phyloP scores from a whole-genome alignment of 2,329 filamentous ascomycete species.

The Metarhizium anisopliae region DNA sequence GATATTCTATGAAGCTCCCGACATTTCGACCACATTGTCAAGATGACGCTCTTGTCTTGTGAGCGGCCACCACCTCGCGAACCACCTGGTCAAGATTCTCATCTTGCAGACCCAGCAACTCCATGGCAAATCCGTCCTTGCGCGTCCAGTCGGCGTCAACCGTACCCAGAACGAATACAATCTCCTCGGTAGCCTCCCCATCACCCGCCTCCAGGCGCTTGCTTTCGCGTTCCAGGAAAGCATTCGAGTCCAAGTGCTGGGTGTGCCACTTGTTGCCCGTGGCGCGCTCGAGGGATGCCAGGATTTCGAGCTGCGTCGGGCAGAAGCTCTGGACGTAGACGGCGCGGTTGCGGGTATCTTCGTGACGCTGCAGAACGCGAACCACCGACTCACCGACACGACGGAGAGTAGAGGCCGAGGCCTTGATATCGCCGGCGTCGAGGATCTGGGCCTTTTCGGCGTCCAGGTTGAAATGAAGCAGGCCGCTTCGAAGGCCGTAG shows the following conservation, averaged over 20 bases:
- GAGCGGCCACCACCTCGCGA: conserved; percentile 20
- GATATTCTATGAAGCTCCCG: not conserved
- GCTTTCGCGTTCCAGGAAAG: conserved; percentile 30
- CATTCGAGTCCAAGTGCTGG: conserved; percentile 25
- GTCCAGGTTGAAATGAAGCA: conserved; percentile 35
- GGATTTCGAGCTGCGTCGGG: conserved; percentile 36
- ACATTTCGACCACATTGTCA: not conserved
- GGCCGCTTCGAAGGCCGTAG: conserved; percentile 34
- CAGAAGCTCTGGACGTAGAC: conserved; percentile 38
- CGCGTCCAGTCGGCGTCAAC: conserved; percentile 40
- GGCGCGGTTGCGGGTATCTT: conserved; percentile 41
- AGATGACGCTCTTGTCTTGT: not conserved
- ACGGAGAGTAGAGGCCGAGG: conserved; percentile 39
- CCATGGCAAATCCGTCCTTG: conserved; percentile 36
- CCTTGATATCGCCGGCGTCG: conserved; percentile 40
- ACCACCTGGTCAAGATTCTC: conserved; percentile 36
- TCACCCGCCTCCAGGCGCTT: conserved; percentile 28
- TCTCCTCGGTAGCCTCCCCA: conserved; percentile 30
- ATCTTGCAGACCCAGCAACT: conserved; percentile 34
- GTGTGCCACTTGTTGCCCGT: conserved; percentile 32
- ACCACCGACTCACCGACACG: conserved; percentile 41
- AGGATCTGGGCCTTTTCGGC: conserved; percentile 34
- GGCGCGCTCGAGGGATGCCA: conserved; percentile 40
- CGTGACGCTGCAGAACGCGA: conserved; percentile 37
- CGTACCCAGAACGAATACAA: conserved; percentile 40